Evolutionary conservation across 2,329 filamentous ascomycete genomes (phyloP).

Genomic region (Aureobasidium sp.): DNA sequence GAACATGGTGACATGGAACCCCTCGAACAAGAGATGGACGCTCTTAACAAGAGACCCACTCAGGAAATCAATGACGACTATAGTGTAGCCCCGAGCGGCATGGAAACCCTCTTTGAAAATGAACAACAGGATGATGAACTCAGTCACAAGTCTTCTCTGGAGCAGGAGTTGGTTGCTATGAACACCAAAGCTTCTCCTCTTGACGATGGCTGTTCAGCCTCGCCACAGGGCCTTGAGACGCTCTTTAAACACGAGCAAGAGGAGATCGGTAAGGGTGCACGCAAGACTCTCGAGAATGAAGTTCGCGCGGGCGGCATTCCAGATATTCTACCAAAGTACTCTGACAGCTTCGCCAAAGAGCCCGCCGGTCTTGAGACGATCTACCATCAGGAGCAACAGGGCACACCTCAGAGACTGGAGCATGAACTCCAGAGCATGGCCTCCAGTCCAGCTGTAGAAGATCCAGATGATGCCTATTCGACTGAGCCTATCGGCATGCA

Average conservation of each 20-base stretch:
- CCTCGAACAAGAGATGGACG: slow-evolving; percentile 18
- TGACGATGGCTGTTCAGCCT: slow-evolving; percentile 4
- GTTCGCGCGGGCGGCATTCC: not conserved
- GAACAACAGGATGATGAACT: slow-evolving; percentile 25
- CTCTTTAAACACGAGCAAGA: slow-evolving; percentile 13
- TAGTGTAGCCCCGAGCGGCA: slow-evolving; percentile 32
- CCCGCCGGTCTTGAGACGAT: slow-evolving; percentile 43
- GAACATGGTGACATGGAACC: not conserved
- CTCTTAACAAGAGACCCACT: slow-evolving; percentile 1
- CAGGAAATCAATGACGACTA: slow-evolving; percentile 12
- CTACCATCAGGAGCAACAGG: slow-evolving; percentile 36
- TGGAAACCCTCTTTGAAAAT: slow-evolving; percentile 41
- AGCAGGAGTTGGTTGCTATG: slow-evolving; percentile 16
- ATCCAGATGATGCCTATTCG: slow-evolving; percentile 9
- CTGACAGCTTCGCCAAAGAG: slow-evolving; percentile 3
- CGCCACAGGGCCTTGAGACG: slow-evolving; percentile 14
- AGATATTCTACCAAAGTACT: not conserved
- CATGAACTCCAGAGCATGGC: slow-evolving; percentile 9
- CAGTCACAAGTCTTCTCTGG: slow-evolving; percentile 12
- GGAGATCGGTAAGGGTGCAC: not conserved
- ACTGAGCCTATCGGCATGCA: slow-evolving; percentile 15
- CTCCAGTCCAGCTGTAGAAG: not conserved
- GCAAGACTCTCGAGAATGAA: slow-evolving; percentile 11
- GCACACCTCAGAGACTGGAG: slow-evolving; percentile 14
- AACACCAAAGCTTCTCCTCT: not conserved